Evolutionary conservation across 108 stramenopile genomes (phyloP).

Genomic region (Nitzschia sp.): DNA sequence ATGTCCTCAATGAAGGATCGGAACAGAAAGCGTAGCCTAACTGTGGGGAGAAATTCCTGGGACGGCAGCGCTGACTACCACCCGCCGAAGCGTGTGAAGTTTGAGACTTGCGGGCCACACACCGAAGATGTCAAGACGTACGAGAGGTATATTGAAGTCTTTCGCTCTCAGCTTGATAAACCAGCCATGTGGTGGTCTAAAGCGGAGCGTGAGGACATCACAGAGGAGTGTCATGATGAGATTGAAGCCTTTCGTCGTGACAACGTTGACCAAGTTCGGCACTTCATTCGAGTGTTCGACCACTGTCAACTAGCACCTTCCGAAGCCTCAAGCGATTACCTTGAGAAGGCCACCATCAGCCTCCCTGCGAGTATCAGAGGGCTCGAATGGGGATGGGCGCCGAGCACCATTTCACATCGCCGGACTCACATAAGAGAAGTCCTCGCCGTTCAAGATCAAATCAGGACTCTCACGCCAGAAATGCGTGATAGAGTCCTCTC

Average conservation of each 20-base stretch:
- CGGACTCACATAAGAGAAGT: slow-evolving; percentile 17
- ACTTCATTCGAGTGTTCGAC: slow-evolving; percentile 8
- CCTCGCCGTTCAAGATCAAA: slow-evolving; percentile 15
- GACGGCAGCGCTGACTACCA: neutral
- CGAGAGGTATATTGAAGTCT: slow-evolving; percentile 4
- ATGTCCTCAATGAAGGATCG: neutral
- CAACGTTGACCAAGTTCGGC: slow-evolving; percentile 10
- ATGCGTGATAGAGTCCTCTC: slow-evolving; percentile 24
- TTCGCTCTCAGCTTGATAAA: slow-evolving; percentile 21
- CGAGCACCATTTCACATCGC: slow-evolving; percentile 16
- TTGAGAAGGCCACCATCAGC: slow-evolving; percentile 21
- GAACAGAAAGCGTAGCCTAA: neutral
- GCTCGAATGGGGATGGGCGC: slow-evolving; percentile 31
- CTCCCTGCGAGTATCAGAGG: slow-evolving; percentile 23
- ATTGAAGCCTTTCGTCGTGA: slow-evolving; percentile 15
- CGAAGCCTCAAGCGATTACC: slow-evolving; percentile 15
- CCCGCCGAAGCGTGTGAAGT: slow-evolving; percentile 3
- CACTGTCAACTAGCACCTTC: slow-evolving; percentile 13
- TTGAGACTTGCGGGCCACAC: neutral
- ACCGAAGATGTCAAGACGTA: slow-evolving; percentile 4
- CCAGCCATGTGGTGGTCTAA: slow-evolving; percentile 22
- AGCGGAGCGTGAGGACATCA: slow-evolving; percentile 17
- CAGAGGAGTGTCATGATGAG: slow-evolving; percentile 15
- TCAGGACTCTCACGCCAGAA: neutral
- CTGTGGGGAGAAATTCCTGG: neutral